Evolutionary conservation across 495 filamentous ascomycete genomes (phyloP).

Genomic region (Aspergillus sparsus): DNA sequence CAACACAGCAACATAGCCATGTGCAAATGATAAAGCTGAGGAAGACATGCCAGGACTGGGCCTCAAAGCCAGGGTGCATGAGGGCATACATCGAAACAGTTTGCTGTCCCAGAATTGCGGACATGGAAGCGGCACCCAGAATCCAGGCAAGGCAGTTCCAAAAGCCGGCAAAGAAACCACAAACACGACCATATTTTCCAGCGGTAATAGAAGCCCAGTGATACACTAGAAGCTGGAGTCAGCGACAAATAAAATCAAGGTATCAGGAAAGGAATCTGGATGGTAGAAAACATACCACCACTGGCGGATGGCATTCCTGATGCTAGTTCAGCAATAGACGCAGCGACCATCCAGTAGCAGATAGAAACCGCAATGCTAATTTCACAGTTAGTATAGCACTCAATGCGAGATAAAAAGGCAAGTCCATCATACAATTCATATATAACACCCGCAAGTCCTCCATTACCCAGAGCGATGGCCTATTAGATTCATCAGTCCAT

Average conservation of each 20-base stretch:
- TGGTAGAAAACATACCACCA: slow-evolving; percentile 45
- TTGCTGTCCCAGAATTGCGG: slow-evolving; percentile 67
- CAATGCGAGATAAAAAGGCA: background rate
- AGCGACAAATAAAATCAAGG: background rate
- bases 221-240: slow-evolving; percentile 51
- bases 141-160: slow-evolving; percentile 82
- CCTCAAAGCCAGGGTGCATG: slow-evolving; percentile 63
- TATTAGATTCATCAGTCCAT: slow-evolving; percentile 1
- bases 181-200: slow-evolving; percentile 65
- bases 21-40: slow-evolving; percentile 65
- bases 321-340: slow-evolving; percentile 51
- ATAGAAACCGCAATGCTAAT: slow-evolving; percentile 21
- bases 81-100: slow-evolving; percentile 69
- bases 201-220: slow-evolving; percentile 81
- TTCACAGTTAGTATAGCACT: background rate
- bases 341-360: slow-evolving; percentile 28
- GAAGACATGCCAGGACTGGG: slow-evolving; percentile 74
- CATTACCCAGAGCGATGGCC: slow-evolving; percentile 18
- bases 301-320: slow-evolving; percentile 77
- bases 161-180: slow-evolving; percentile 78
- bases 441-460: slow-evolving; percentile 22
- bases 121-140: slow-evolving; percentile 63
- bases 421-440: slow-evolving; percentile 21
- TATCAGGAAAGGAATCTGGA: background rate
- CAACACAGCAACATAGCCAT: slow-evolving; percentile 63